A percentile compares a stretch with the other conserved stretches of the same genome.
These are phyloP conservation scores for Vararia minispora DNA, from an alignment of 768 basidiomycete genomes.

Conservation along the genomic window DNA sequence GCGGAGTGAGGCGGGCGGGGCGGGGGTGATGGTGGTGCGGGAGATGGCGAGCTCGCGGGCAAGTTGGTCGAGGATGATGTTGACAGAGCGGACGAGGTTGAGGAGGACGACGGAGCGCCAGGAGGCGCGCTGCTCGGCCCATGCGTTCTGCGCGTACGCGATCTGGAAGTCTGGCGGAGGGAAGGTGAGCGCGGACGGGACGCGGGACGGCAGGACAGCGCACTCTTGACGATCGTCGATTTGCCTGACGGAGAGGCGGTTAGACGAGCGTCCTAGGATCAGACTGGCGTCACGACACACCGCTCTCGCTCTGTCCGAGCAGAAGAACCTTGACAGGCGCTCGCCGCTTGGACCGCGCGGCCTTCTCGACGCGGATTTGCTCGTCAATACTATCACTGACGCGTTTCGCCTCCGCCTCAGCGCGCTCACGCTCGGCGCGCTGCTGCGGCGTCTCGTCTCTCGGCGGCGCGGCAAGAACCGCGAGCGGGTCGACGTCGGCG, in stretches of 20 bases:
- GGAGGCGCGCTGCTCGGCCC: conserved; percentile 24
- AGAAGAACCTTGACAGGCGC: conserved; percentile 16
- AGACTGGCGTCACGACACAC: conserved; percentile 1
- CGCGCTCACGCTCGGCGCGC: conserved; percentile 12
- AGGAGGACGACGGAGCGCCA: conserved; percentile 75
- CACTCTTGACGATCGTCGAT: too few relatives aligned
- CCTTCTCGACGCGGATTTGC: conserved; percentile 11
- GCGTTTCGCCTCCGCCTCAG: conserved; percentile 15
- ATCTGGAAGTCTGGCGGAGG: conserved; percentile 30
- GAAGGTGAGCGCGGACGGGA: not conserved
- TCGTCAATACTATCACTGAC: conserved; percentile 18
- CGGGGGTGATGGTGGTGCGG: not conserved
- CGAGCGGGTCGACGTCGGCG: too few relatives aligned
- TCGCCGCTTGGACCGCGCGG: conserved; percentile 11
- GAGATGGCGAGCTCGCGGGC: conserved; percentile 12
- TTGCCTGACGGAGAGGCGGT: not conserved
- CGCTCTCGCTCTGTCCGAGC: conserved; percentile 14
- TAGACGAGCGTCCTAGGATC: not conserved
- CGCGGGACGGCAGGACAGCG: not conserved
- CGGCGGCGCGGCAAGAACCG: too few relatives aligned
- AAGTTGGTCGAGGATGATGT: conserved; percentile 28
- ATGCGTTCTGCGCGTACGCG: conserved; percentile 35
- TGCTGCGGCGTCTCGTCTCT: conserved; percentile 15
- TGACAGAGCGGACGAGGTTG: conserved; percentile 33
- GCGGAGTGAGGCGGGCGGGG: not conserved